Percentiles rank a stretch among this genome's conserved stretches.
Evolutionary conservation across 495 filamentous ascomycete genomes (phyloP).

Genomic region (Trichocladium uniseriatum): DNA sequence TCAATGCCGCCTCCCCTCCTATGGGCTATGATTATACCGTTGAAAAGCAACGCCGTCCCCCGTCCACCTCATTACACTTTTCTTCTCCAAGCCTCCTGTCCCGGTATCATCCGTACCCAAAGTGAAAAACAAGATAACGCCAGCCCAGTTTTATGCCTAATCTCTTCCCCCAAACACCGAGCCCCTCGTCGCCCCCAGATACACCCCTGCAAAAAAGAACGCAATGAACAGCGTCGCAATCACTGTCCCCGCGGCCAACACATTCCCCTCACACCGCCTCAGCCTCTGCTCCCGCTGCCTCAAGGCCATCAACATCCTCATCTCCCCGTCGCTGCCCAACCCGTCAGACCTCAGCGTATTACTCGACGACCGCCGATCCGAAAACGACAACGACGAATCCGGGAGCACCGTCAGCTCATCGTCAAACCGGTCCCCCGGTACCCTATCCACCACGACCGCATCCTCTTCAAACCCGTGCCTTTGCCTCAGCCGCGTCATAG

Average conservation of each 20-base stretch:
- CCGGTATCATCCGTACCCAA: too few relatives aligned
- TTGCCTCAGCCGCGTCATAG: not conserved
- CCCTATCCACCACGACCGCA: not conserved
- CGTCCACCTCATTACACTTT: too few relatives aligned
- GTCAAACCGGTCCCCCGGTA: not conserved
- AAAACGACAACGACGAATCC: too few relatives aligned
- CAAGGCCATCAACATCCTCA: not conserved
- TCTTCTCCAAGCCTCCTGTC: too few relatives aligned
- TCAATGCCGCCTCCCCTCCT: too few relatives aligned
- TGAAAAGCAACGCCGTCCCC: too few relatives aligned
- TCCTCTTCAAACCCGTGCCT: not conserved
- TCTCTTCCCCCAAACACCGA: not conserved
- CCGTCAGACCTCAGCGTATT: not conserved
- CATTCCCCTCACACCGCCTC: not conserved
- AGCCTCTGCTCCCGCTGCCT: not conserved
- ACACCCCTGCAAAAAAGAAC: slow-evolving; percentile 12
- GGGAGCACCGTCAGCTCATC: too few relatives aligned
- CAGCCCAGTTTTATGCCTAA: not conserved
- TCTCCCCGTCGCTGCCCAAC: not conserved
- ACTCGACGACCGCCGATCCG: too few relatives aligned
- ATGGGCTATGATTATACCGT: too few relatives aligned
- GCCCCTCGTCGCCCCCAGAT: not conserved
- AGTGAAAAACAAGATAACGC: not conserved
- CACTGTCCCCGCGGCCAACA: not conserved
- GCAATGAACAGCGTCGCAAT: slow-evolving; percentile 2